Evolutionary conservation across 2,329 filamentous ascomycete species (phyloP).

Genomic region (Penicillium sp.): DNA sequence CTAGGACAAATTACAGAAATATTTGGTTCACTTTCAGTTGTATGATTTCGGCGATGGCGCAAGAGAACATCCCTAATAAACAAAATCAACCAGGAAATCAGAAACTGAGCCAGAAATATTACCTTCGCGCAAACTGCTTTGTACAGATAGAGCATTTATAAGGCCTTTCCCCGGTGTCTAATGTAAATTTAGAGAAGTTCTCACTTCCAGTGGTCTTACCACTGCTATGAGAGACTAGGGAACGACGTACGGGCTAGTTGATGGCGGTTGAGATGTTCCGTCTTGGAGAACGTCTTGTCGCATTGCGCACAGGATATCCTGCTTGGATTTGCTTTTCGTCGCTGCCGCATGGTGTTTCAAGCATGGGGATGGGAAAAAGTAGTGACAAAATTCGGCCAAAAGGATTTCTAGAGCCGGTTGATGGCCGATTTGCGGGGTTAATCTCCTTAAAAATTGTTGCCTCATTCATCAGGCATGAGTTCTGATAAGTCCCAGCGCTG

Average conservation of each 20-base stretch:
- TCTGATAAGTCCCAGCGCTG: neutral
- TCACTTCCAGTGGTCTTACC: neutral
- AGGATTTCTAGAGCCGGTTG: neutral
- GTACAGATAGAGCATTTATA: conserved; percentile 8
- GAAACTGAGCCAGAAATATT: neutral
- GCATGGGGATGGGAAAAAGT: neutral
- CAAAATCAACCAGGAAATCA: neutral
- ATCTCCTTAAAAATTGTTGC: neutral
- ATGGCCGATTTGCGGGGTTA: neutral
- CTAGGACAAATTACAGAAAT: neutral
- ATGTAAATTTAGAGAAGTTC: neutral
- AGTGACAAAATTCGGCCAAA: neutral
- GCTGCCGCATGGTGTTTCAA: neutral
- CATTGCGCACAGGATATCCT: conserved; percentile 9
- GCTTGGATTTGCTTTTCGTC: neutral
- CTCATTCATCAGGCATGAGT: neutral
- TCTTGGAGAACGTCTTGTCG: conserved; percentile 11
- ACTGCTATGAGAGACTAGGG: neutral
- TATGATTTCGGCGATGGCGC: conserved; percentile 10
- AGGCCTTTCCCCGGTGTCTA: conserved; percentile 10
- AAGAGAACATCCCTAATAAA: conserved; percentile 7
- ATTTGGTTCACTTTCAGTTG: neutral
- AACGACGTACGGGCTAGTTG: conserved; percentile 3
- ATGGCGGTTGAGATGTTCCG: conserved; percentile 10
- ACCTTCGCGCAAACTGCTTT: conserved; percentile 6